Conservation (phyloP, 2,329 filamentous ascomycete genomes). For the Colletotrichum eremochloae region DNA sequence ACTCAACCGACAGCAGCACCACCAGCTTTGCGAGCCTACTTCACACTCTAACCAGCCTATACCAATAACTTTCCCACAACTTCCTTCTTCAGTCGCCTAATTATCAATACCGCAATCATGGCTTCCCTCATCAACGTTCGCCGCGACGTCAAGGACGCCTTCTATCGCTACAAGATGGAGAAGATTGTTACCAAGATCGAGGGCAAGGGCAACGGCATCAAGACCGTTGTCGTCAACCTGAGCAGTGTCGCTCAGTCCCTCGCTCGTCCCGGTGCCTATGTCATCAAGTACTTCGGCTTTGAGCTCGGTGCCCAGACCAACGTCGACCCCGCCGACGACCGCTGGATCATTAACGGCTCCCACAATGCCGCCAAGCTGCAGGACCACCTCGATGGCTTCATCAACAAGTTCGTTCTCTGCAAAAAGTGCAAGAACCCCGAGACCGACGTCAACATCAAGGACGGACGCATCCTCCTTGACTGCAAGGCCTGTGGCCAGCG, state of each 20-base stretch:
- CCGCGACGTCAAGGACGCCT: constrained; percentile 96
- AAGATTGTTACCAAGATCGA: constrained; percentile 98
- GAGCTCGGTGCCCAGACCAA: constrained; percentile 99
- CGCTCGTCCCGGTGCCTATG: constrained; percentile 90
- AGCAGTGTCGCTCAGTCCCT: constrained; percentile 93
- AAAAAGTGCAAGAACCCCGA: constrained; percentile 99
- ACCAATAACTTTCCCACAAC: constrained; percentile 27
- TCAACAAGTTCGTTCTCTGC: constrained; percentile 98
- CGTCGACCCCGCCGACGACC: constrained; percentile 95
- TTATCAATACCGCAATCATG: constrained; percentile 76
- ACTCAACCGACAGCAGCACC: constrained; percentile 38
- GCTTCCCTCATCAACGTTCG: constrained; percentile 94
- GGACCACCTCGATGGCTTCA: constrained; percentile 98
- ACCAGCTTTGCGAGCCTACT: constrained; percentile 44
- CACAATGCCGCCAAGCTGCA: constrained; percentile 96
- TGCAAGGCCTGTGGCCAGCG: constrained; percentile 99
- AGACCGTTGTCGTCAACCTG: constrained; percentile 96
- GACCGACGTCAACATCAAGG: constrained; percentile 95
- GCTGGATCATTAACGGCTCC: constrained; percentile 99
- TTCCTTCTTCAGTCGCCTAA: constrained; percentile 24
- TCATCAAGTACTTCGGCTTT: constrained; percentile 99
- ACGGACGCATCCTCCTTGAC: constrained; percentile 90
- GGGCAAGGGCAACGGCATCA: constrained; percentile 99
- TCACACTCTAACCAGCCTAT: constrained; percentile 18
- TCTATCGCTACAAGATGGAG: constrained; percentile 99